Evolutionary conservation across 2,329 filamentous ascomycete genomes (phyloP), one percentile per base, ranked within the genome.

Genomic region (Aspergillus luchuensis): DNA sequence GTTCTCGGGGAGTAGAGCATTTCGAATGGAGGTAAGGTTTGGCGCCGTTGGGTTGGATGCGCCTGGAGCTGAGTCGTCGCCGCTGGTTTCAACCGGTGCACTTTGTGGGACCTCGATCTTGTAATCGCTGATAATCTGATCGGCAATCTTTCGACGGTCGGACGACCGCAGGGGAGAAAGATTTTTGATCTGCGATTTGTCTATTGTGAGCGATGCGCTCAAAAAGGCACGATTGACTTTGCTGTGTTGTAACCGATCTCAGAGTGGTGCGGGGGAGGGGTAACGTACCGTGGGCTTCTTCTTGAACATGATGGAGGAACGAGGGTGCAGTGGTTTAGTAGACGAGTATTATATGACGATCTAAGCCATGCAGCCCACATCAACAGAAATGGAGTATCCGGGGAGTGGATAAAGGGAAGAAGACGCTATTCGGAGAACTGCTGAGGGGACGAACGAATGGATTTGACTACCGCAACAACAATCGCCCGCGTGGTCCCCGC

Each of bases 111-210:
- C 69, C 41, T 80, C 70, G 61, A 88, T 80, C 38, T 79, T 75
- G 69, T 87, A 88, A 67, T 87, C 84, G 63, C 81, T 74, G 69
- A 90, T 89, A 67, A 90, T 88, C 66, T 87, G 82, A 68, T 89
- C 87, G 53, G 87, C 87, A 38, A 87, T 84, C 67, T 85, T 87
- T 60, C 88, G 82, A 61, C 88, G 83, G 68, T 90, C 88, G 2
- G 87, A 89, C 5, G 87, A 89, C 57, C 88, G 84, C 56, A 90
- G 76, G 43, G 88, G 86, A 4, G 87, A 82, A 11, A 88, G 79
- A 17, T 87, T 85, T 78, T 90, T 90, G 78, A 90, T 85, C 81
- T 87, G 23, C 30, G 5, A 19, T 60, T 60, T 23, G 28, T 6
- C 39, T 28, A 17, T 21, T 25, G 15, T 59, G 25, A 53, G 57